Evolutionary conservation across 2,329 filamentous ascomycete species (phyloP), one percentile per base, ranked within the genome.

Genomic region (Teratosphaeria viscida): DNA sequence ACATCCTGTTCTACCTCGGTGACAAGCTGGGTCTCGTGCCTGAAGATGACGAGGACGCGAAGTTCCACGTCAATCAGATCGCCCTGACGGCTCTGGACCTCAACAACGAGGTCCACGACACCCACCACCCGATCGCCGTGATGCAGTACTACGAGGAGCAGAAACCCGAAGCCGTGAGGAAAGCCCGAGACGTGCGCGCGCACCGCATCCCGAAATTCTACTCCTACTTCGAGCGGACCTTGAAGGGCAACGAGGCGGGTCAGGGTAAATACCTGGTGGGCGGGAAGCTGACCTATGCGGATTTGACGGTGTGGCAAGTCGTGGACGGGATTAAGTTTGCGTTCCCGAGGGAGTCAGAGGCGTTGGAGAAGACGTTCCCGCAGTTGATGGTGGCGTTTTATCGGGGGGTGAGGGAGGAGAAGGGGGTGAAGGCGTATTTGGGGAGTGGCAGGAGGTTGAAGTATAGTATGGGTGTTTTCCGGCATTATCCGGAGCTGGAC

Each of bases 401-500:
- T 65, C 78, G 82, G 0, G 80, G 80, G 1, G 81, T 92, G 16
- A 82, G 84, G 73, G 78, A 81, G 59, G 76, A 84, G 39, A 82
- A 82, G 19, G 84, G 79, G 49, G 80, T 92, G 66, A 86, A 85
- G 74, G 81, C 77, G 52, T 92, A 92, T 69, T 72, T 92, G 57
- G 79, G 73, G 23, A 91, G 88, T 71, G 78, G 83, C 2, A 80
- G 85, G 63, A 78, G 88, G 49, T 70, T 81, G 68, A 72, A 78
- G 57, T 92, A 89, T 69, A 75, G 77, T 0, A 73, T 79, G 62
- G 88, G 88, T 1, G 81, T 92, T 52, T 92, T 84, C 70, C 79
- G 89, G 39, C 77, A 88, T 67, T 92, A 92, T 68, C 80, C 84
- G 2, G 88, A 92, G 75, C 72, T 92, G 56, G 88, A 92, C 61